phyloP scores from a whole-genome alignment of 1,284 basidiomycete species.

The Trichosporon sp. region DNA sequence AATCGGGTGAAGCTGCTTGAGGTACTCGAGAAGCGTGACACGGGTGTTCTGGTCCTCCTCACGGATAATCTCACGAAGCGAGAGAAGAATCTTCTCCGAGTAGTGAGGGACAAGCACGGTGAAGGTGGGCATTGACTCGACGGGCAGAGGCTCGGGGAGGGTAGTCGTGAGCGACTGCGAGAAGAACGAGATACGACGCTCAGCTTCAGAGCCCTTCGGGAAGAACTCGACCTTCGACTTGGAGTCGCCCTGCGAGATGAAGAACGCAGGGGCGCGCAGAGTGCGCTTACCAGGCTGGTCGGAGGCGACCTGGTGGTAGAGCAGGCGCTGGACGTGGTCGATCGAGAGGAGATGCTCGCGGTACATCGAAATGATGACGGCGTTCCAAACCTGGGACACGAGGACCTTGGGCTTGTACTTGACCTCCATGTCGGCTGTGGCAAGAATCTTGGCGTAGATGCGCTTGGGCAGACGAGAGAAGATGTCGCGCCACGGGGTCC shows the following conservation, averaged over 20 bases:
- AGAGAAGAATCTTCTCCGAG: constrained; percentile 91
- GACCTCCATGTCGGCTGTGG: constrained; percentile 86
- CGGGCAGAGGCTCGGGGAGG: constrained; percentile 80
- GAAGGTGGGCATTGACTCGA: constrained; percentile 96
- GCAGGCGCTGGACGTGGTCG: constrained; percentile 86
- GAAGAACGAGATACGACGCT: constrained; percentile 93
- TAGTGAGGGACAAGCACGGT: constrained; percentile 93
- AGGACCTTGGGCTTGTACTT: constrained; percentile 98
- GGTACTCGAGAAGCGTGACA: constrained; percentile 89
- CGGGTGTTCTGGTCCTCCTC: constrained; percentile 94
- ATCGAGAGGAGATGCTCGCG: constrained; percentile 92
- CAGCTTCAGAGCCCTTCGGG: constrained; percentile 82
- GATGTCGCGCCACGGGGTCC: constrained; percentile 96
- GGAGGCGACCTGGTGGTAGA: constrained; percentile 89
- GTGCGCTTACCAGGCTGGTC: constrained; percentile 75
- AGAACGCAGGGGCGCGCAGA: constrained; percentile 86
- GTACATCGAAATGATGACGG: constrained; percentile 99
- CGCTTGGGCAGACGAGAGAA: constrained; percentile 87
- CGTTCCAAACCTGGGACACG: constrained; percentile 96
- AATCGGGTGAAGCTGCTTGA: constrained; percentile 95
- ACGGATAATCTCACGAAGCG: constrained; percentile 89
- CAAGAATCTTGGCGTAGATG: constrained; percentile 87
- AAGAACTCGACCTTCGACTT: constrained; percentile 81
- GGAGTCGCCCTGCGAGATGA: constrained; percentile 83
- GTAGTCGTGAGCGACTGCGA: constrained; percentile 86